Evolutionary conservation across 1,284 basidiomycete species (phyloP), one percentile per base, ranked within the genome.

Genomic region (Thelephora terrestris): DNA sequence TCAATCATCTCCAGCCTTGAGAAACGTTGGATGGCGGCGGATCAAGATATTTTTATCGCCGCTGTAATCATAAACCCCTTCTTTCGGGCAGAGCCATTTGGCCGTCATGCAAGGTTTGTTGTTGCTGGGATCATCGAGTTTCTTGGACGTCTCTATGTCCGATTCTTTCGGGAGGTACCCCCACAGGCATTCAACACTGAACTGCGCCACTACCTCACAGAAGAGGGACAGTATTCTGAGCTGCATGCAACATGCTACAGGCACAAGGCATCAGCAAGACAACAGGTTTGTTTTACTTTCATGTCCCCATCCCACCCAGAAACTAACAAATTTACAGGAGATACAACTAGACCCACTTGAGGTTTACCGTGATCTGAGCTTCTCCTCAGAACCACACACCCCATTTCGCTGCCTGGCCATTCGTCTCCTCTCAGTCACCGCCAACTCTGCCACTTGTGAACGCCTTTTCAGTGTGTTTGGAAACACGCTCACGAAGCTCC

Each of bases 31-130:
- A 49, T 46, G 7, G 61, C 63, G 37, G 55, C 61, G 4, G 64
- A 70, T 50, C 66, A 70, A 54, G 60, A 63, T 14, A 48, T 65
- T n/a, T 67, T 68, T 47, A 63, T 68, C 45, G 55, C 60, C 7
- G 60, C 64, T 6, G 54, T 67, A 4, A 47, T 53, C 35, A 23
- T 53, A n/a, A 51, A 53, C 32, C 52, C 38, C n/a, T 20, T 38
- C 20, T 38, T 17, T 38, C 37, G 20, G 20, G 12, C 7, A 17
- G 20, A 17, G 4, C 37, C 37, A 5, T 38, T 39, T 16, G 37
- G 17, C 12, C 49, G 45, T 12, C 40, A 47, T 23, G 42, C 34
- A 34, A 43, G 17, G 25, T 37, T 47, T 10, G 12, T 24, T 16
- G n/a, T n/a, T 12, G 39, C 14, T 34, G 18, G 24, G n/a, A 24